Percentiles rank a stretch among this genome's conserved stretches.
Evolutionary conservation across 345 rosid species (phyloP).

Genomic region (Hevea brasiliensis): DNA sequence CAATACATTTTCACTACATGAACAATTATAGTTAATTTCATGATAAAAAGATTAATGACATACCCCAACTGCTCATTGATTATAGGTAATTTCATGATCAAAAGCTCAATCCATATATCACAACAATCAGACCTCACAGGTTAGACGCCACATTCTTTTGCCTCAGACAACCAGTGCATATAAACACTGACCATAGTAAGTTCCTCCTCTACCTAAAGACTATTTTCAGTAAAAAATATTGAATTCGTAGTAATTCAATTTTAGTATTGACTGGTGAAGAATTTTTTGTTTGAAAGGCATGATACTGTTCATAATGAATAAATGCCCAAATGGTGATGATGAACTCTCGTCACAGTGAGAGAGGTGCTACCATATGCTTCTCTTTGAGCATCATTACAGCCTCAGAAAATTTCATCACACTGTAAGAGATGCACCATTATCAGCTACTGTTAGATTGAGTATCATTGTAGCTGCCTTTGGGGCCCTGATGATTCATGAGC

Average conservation of each 20-base stretch:
- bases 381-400: slow-evolving; percentile 72
- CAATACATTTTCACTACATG: no score
- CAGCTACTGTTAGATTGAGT: slow-evolving; percentile 78
- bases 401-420: slow-evolving; percentile 50
- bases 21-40: no score
- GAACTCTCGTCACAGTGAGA: slow-evolving; percentile 54
- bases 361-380: slow-evolving; percentile 83
- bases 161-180: no score
- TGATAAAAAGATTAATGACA: no score
- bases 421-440: slow-evolving; percentile 87
- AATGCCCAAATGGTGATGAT: background rate
- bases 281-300: background rate
- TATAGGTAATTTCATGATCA: no score
- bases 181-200: no score
- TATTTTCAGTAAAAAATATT: background rate
- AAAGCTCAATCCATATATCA: no score
- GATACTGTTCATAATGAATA: background rate
- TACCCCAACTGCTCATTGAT: no score
- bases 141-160: no score
- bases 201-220: background rate
- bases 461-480: slow-evolving; percentile 83
- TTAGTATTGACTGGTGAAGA: background rate
- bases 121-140: no score
- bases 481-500: slow-evolving; percentile 54
- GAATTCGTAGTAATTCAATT: no score